These are phyloP conservation scores for Phytophthora rubi DNA, from an alignment of 352 stramenopile species.

Conservation along the genomic window DNA sequence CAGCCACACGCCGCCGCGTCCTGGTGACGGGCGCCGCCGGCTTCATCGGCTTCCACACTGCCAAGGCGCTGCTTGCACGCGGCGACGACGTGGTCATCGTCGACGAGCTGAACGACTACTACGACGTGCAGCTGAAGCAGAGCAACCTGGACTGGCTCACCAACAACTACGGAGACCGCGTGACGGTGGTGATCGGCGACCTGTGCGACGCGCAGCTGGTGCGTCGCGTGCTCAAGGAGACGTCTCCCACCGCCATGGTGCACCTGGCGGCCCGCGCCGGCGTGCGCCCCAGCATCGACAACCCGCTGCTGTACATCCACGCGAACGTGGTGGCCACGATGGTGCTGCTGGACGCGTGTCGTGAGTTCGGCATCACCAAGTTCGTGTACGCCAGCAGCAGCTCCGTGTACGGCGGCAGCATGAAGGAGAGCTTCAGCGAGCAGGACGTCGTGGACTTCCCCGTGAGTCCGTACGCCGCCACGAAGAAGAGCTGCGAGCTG, in stretches of 20 bases:
- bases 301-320: conserved; percentile 98
- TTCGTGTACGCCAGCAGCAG: conserved; percentile 97
- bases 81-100: conserved; percentile 95
- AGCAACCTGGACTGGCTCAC: conserved; percentile 92
- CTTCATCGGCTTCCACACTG: conserved; percentile 98
- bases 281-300: conserved; percentile 97
- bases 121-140: conserved; percentile 97
- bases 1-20: conserved; percentile 28
- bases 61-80: conserved; percentile 83
- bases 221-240: conserved; percentile 89
- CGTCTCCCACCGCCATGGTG: conserved; percentile 85
- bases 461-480: conserved; percentile 96
- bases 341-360: conserved; percentile 92
- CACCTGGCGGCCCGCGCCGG: conserved; percentile 97
- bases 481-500: conserved; percentile 98
- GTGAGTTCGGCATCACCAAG: conserved; percentile 90
- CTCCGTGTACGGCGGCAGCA: conserved; percentile 95
- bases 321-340: conserved; percentile 96
- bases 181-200: conserved; percentile 91
- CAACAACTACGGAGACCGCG: conserved; percentile 56
- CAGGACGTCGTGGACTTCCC: conserved; percentile 93
- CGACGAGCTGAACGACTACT: conserved; percentile 99
- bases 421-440: conserved; percentile 92
- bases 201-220: conserved; percentile 95
- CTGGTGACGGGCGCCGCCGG: conserved; percentile 95